Conservation (phyloP, 2,329 filamentous ascomycete genomes). For the Beauveria brongniartii region DNA sequence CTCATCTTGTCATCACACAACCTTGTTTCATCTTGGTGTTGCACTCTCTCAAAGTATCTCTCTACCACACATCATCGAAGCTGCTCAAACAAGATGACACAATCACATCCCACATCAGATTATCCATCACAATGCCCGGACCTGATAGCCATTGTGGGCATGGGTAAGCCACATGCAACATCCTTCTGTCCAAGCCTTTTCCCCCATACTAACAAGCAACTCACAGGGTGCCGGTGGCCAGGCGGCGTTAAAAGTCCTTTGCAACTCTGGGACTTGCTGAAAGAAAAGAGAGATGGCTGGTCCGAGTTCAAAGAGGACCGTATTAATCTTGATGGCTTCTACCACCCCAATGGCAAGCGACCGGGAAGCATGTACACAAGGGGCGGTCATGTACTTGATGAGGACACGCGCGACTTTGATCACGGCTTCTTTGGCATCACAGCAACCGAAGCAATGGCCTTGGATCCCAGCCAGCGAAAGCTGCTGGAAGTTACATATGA, state of each 20-base stretch:
- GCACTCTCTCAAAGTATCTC: neutral
- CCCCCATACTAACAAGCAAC: neutral
- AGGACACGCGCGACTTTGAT: neutral
- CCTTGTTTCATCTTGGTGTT: neutral
- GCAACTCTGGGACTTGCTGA: neutral
- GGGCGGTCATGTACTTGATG: neutral
- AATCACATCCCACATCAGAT: neutral
- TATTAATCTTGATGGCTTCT: neutral
- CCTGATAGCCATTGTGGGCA: neutral
- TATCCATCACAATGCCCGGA: neutral
- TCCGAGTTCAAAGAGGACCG: neutral
- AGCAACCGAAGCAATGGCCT: neutral
- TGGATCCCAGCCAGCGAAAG: neutral
- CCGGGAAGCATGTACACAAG: neutral
- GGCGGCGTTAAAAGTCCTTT: neutral
- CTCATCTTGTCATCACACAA: neutral
- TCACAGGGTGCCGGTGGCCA: neutral
- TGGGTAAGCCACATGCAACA: neutral
- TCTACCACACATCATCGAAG: neutral
- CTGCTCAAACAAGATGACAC: neutral
- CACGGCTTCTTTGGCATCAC: neutral
- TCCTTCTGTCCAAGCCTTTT: neutral
- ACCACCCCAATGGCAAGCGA: neutral
- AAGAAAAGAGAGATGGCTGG: neutral
- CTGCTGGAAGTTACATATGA: neutral